Conservation (phyloP, 139 green algal species). For the Coelastrella sp. region DNA sequence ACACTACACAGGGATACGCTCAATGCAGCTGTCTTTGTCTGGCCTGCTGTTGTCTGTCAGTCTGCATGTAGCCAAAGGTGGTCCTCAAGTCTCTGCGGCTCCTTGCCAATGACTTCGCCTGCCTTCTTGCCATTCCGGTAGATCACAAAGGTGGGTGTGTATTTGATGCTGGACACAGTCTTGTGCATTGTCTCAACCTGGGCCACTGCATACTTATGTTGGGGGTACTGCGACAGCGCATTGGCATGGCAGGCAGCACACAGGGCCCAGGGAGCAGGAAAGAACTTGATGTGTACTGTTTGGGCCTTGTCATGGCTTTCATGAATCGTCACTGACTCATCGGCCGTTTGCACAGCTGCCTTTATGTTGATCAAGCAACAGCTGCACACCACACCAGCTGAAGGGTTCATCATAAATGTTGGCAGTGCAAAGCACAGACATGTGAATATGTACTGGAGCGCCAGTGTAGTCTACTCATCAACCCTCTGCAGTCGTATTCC, state of each 20-base stretch:
- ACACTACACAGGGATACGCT: too few relatives aligned
- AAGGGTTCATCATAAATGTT: too few relatives aligned
- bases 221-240: slow-evolving; percentile 53
- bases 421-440: too few relatives aligned
- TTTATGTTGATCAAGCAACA: too few relatives aligned
- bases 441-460: too few relatives aligned
- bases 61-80: slow-evolving; percentile 69
- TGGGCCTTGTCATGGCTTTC: not conserved
- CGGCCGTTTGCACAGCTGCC: too few relatives aligned
- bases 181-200: slow-evolving; percentile 78
- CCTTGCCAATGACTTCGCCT: slow-evolving; percentile 65
- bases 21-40: not conserved
- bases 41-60: slow-evolving; percentile 28
- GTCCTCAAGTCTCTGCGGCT: slow-evolving; percentile 58
- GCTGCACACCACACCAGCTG: too few relatives aligned
- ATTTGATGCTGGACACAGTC: slow-evolving; percentile 57
- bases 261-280: not conserved
- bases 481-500: too few relatives aligned
- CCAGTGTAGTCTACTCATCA: too few relatives aligned
- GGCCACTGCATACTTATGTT: slow-evolving; percentile 75
- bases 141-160: slow-evolving; percentile 78
- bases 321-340: not conserved
- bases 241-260: not conserved
- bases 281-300: not conserved
- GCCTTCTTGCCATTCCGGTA: slow-evolving; percentile 68